Evolutionary conservation across 495 filamentous ascomycete genomes (phyloP), one percentile per base, ranked within the genome.

Genomic region (Neurospora sp.): DNA sequence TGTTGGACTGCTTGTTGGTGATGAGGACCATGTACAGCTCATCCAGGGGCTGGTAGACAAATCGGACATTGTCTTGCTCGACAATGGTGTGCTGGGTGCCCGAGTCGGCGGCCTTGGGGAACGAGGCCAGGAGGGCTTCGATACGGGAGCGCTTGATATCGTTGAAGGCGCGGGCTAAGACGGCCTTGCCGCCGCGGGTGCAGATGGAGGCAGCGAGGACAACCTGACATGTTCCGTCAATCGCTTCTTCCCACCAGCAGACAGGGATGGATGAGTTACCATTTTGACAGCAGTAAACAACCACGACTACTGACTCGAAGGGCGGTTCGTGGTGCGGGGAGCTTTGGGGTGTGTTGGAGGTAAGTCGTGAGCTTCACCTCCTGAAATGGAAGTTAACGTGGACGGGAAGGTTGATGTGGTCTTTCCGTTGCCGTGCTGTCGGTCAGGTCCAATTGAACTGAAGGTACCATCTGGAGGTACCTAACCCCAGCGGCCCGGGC

Each of bases 1-100:
- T 99, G 85, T 99, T 99, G 77, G 94, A 97, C 87, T 98, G 95
- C 72, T 93, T 93, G 86, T 98, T 98, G 84, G 96, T 99, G 82
- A 99, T 98, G 74, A 99, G 90, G 71, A 99, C 94, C 88, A 99
- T 97, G 87, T 98, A 99, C 73, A 99, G 89, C 85, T 98, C 96
- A 83, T 99, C 96, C 71, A 99, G 88, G 73, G 96, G 96, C 82
- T 99, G 96, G 86, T 99, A 99, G 70, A 98, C 96, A 80, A 97
- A 99, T 81, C 96, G 96, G 76, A 99, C 96, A 87, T 97, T 98
- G 86, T 99, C 96, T 81, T 97, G 95, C 82, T 99, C 96, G 70
- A 97, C 94, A 16, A 93, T 99, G 9, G 96, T 99, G 81, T 99
- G 96, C 80, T 99, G 96, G 69, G 94, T 96, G 61, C 93, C 92